Conservation (phyloP, 805 yeast genomes). For the Spencermartinsiella europaea region DNA sequence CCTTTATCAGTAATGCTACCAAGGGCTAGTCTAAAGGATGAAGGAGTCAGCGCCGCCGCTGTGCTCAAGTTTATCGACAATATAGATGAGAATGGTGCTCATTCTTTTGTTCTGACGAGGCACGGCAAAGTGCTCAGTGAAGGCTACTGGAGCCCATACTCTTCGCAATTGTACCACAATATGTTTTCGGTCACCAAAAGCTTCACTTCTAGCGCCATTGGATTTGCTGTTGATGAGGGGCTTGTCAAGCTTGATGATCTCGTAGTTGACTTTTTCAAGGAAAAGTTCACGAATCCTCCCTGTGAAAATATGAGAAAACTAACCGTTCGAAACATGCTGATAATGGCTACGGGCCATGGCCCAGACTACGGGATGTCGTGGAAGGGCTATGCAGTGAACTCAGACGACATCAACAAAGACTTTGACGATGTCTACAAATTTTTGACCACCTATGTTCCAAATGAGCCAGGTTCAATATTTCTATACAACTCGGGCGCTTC, state of each 20-base stretch:
- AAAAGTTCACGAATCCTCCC: slow-evolving; percentile 8
- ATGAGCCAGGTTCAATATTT: slow-evolving; percentile 13
- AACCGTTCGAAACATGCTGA: slow-evolving; percentile 10
- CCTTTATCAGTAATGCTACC: too few relatives aligned
- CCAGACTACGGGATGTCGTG: slow-evolving; percentile 4
- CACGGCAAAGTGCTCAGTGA: not conserved
- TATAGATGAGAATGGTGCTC: not conserved
- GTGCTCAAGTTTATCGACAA: not conserved
- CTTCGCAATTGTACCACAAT: not conserved
- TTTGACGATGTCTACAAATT: slow-evolving; percentile 9
- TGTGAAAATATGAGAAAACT: slow-evolving; percentile 12
- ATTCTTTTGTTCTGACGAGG: not conserved
- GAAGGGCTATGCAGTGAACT: not conserved
- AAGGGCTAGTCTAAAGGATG: not conserved
- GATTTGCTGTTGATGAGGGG: not conserved
- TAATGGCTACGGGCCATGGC: slow-evolving; percentile 16
- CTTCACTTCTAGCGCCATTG: not conserved
- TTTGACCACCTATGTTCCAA: slow-evolving; percentile 13
- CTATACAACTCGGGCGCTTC: slow-evolving; percentile 11
- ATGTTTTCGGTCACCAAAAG: not conserved
- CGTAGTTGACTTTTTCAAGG: not conserved
- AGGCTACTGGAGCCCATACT: not conserved
- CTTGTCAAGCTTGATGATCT: not conserved
- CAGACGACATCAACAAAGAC: not conserved
- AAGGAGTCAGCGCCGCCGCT: not conserved